Evolutionary conservation across 768 basidiomycete genomes (phyloP), one percentile per base, ranked within the genome.

Genomic region (Pleurotus tuoliensis): DNA sequence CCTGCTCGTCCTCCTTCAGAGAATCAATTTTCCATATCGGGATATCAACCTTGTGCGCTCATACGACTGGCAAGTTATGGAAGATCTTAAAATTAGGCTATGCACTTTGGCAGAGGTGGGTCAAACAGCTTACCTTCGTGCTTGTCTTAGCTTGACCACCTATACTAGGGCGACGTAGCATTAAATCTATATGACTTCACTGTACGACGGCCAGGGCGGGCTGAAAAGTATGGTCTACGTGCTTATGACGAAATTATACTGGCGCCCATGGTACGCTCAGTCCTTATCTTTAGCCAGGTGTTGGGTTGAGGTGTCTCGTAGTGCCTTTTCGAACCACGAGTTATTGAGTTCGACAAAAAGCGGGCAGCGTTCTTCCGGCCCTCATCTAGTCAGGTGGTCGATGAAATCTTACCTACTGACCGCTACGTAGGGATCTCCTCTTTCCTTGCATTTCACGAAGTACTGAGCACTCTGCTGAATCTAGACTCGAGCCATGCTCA

Each of bases 221-320:
- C 94, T 0, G 82, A 90, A 67, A 97, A 97, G 66, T 98, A 94
- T 67, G 88, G 85, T 24, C 73, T 97, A 44, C 85, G 94, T 24
- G 88, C 92, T 2, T 98, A 97, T 66, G 96, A 98, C 66, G 97
- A 99, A 70, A 87, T 91, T 51, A 95, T 97, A 58, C 75, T 98
- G 30, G 94, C 95, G 0, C 92, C 96, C 2, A 92, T 96, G 87
- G 97, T 94, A 63, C 30, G 30, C 11, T 11, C 30, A 61, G 79
- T 71, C 9, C 44, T 55, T 4, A 57, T 16, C 25, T 47, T 18
- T 55, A 11, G 22, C 50, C 34, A 22, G 8, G 7, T 7, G 20
- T 22, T 9, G 18, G 55, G n/a, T 38, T 45, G 51, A 59, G 54
- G 56, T n/a, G 30, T 57, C 27, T 16, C 46, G 25, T 61, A 98